These are phyloP conservation scores for Artemisia tridentata DNA, from an alignment of 129 eudicot genomes.

Conservation along the genomic window DNA sequence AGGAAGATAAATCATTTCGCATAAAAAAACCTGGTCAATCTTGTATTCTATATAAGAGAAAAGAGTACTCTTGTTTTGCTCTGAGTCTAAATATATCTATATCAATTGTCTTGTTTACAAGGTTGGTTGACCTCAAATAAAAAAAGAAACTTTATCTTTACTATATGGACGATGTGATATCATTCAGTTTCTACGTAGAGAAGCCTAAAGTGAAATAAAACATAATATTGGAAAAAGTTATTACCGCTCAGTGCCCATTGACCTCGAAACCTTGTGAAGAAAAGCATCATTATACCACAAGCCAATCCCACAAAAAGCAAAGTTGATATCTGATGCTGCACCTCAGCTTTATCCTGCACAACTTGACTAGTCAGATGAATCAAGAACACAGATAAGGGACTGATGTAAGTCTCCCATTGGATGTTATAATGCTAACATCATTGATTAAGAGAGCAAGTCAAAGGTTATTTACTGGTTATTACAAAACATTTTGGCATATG, in stretches of 20 bases:
- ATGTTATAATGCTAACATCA: background rate
- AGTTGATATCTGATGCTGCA: conserved; percentile 89
- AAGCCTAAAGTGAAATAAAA: background rate
- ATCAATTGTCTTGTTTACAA: background rate
- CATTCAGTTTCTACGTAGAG: background rate
- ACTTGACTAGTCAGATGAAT: conserved; percentile 20
- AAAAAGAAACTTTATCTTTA: background rate
- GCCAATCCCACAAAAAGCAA: conserved; percentile 72
- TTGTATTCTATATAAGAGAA: conserved; percentile 13
- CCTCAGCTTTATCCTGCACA: conserved; percentile 79
- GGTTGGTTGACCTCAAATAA: background rate
- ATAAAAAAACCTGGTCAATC: background rate
- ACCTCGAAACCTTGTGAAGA: conserved; percentile 58
- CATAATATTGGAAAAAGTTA: background rate
- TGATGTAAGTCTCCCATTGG: background rate
- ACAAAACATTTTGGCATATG: background rate
- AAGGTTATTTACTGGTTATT: background rate
- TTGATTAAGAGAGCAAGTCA: background rate
- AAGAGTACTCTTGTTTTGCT: background rate
- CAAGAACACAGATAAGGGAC: background rate
- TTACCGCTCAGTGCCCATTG: conserved; percentile 70
- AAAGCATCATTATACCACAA: conserved; percentile 61
- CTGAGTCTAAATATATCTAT: background rate
- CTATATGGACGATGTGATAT: background rate
- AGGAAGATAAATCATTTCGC: too few relatives aligned